These are phyloP conservation scores for Acacia pycnantha DNA, from an alignment of 331 rosid genomes.

Conservation along the genomic window DNA sequence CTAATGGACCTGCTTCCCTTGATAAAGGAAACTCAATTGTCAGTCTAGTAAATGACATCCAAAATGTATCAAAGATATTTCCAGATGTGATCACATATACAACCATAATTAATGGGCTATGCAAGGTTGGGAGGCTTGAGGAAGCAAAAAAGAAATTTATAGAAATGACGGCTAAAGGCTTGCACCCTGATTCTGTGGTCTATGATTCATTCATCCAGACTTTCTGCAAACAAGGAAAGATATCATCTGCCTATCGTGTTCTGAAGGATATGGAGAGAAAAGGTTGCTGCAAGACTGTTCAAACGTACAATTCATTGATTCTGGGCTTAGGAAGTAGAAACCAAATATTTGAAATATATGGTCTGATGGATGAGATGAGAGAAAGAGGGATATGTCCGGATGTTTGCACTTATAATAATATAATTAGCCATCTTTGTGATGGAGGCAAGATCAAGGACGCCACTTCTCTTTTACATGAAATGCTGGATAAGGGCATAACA, in stretches of 20 bases:
- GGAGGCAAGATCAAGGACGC: constrained; percentile 75
- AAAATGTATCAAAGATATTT: constrained; percentile 50
- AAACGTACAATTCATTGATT: constrained; percentile 88
- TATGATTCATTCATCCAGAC: constrained; percentile 60
- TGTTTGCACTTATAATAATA: constrained; percentile 69
- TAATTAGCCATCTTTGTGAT: constrained; percentile 73
- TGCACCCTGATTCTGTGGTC: constrained; percentile 72
- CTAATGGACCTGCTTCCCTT: constrained; percentile 68
- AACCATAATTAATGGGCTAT: constrained; percentile 68
- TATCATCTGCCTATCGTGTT: constrained; percentile 88
- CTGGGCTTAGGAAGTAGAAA: constrained; percentile 65
- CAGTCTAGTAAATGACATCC: constrained; percentile 52
- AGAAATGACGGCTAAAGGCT: constrained; percentile 78
- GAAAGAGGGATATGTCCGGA: constrained; percentile 74
- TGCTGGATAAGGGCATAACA: constrained; percentile 76
- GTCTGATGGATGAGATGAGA: constrained; percentile 92
- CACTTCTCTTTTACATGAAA: constrained; percentile 78
- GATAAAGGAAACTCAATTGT: constrained; percentile 58
- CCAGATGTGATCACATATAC: constrained; percentile 85
- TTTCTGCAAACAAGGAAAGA: constrained; percentile 80
- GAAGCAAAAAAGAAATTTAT: constrained; percentile 82
- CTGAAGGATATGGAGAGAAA: constrained; percentile 95
- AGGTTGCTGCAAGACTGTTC: constrained; percentile 83
- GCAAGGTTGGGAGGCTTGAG: constrained; percentile 80
- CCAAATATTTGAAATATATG: constrained; percentile 84